Conservation (phyloP, 1,139 yeast genomes). For the Scheffersomyces quercinus region DNA sequence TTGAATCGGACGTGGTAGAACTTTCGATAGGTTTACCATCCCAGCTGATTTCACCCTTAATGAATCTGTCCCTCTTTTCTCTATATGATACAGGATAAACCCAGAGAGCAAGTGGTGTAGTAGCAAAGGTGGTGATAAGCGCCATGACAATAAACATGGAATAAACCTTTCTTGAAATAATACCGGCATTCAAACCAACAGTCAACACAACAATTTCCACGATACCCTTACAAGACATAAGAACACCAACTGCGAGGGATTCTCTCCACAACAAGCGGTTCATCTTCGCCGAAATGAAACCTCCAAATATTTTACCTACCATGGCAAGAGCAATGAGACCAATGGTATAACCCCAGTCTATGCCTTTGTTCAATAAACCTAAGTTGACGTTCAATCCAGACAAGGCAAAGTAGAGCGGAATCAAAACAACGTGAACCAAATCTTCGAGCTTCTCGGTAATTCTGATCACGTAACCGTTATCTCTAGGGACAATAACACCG, state of each 20-base stretch:
- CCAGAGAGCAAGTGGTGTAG: conserved; percentile 68
- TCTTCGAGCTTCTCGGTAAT: conserved; percentile 77
- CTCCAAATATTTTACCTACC: conserved; percentile 66
- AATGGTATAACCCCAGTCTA: conserved; percentile 75
- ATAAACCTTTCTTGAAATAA: conserved; percentile 61
- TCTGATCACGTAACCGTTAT: conserved; percentile 66
- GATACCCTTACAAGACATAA: conserved; percentile 87
- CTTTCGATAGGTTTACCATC: conserved; percentile 23
- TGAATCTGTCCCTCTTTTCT: conserved; percentile 44
- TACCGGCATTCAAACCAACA: conserved; percentile 70
- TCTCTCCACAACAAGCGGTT: conserved; percentile 71
- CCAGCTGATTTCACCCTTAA: conserved; percentile 44
- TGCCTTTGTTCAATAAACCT: conserved; percentile 60
- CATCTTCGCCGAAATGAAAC: conserved; percentile 60
- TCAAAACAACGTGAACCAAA: conserved; percentile 64
- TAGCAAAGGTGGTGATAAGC: conserved; percentile 66
- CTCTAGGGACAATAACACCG: conserved; percentile 78
- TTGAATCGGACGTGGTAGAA: conserved; percentile 1
- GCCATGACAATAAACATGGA: conserved; percentile 87
- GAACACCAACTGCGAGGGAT: conserved; percentile 71
- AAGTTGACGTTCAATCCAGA: conserved; percentile 74
- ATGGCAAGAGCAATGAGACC: conserved; percentile 67
- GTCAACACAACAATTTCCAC: conserved; percentile 78
- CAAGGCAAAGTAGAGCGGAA: conserved; percentile 76
- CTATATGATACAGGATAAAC: conserved; percentile 64